phyloP scores from a whole-genome alignment of 768 basidiomycete species.

The Tricholoma terreum region DNA sequence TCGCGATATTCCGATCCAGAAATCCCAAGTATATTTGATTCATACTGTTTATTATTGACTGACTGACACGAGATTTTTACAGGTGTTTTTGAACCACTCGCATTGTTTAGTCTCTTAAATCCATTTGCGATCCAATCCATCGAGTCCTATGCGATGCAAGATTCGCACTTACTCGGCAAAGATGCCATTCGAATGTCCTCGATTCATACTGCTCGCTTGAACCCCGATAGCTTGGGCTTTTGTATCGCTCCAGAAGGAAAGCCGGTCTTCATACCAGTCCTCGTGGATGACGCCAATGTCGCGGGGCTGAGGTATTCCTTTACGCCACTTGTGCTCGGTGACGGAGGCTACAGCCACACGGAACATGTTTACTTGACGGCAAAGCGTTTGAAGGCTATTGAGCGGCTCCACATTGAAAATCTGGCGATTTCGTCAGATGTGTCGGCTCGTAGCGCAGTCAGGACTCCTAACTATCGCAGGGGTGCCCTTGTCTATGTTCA shows the following conservation, averaged over 20 bases:
- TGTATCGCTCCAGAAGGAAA: conserved; percentile 60
- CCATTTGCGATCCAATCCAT: conserved; percentile 51
- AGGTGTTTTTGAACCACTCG: conserved; percentile 43
- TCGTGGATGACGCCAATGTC: conserved; percentile 86
- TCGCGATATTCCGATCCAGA: conserved; percentile 45
- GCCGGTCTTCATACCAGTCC: conserved; percentile 70
- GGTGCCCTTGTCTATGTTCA: conserved; percentile 73
- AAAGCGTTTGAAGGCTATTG: conserved; percentile 66
- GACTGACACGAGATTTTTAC: conserved; percentile 29
- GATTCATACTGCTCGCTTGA: conserved; percentile 87
- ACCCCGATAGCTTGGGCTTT: conserved; percentile 69
- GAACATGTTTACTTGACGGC: conserved; percentile 54
- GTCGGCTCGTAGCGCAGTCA: conserved; percentile 39
- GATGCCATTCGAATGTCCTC: conserved; percentile 92
- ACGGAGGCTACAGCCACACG: conserved; percentile 42
- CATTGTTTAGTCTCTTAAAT: conserved; percentile 47
- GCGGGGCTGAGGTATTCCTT: conserved; percentile 69
- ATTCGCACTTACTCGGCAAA: conserved; percentile 73
- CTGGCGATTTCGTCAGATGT: conserved; percentile 46
- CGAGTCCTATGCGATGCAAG: conserved; percentile 39
- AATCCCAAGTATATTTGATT: not conserved
- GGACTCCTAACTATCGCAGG: conserved; percentile 53
- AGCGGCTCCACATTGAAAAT: too few species aligned
- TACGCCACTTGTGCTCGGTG: conserved; percentile 51
- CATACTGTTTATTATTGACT: not conserved